Evolutionary conservation across 306 rosid species (phyloP).

Genomic region (Crotalaria pallida): DNA sequence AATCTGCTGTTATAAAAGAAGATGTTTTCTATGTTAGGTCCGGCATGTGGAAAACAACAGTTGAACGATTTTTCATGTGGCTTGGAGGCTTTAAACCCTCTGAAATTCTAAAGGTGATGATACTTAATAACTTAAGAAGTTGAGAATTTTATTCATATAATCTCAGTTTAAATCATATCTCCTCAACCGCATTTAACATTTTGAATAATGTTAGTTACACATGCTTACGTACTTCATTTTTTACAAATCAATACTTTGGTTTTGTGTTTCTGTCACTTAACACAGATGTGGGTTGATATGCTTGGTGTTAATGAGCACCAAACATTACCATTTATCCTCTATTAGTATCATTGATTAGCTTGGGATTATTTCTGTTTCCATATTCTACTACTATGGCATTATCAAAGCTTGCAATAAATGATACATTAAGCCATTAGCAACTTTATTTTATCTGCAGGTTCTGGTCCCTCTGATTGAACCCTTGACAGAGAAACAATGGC

Average conservation of each 20-base stretch:
- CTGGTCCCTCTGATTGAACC: constrained; percentile 60
- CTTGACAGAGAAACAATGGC: constrained; percentile 55
- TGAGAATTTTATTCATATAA: neutral
- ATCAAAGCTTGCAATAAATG: neutral
- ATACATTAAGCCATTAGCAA: neutral
- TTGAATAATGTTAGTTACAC: neutral
- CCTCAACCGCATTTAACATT: neutral
- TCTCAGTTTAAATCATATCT: neutral
- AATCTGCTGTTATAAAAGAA: constrained; percentile 76
- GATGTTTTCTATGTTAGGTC: constrained; percentile 80
- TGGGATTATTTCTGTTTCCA: neutral
- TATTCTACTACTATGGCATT: neutral
- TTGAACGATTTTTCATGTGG: constrained; percentile 84
- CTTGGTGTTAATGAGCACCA: neutral
- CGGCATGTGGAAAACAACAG: constrained; percentile 87
- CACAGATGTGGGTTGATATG: too few relatives aligned
- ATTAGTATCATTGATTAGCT: neutral
- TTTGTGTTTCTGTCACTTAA: too few relatives aligned
- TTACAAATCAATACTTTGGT: too few relatives aligned
- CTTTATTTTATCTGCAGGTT: constrained; percentile 46
- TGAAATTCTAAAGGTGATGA: constrained; percentile 75
- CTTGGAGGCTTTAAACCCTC: constrained; percentile 98
- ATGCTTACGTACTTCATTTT: too few relatives aligned
- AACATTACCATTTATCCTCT: neutral
- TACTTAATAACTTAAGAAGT: neutral